A percentile compares a stretch with the other conserved stretches of the same genome.
These are phyloP conservation scores for Entelexis paramagnoliae DNA, from an alignment of 1,139 yeast genomes.

Conservation along the genomic window DNA sequence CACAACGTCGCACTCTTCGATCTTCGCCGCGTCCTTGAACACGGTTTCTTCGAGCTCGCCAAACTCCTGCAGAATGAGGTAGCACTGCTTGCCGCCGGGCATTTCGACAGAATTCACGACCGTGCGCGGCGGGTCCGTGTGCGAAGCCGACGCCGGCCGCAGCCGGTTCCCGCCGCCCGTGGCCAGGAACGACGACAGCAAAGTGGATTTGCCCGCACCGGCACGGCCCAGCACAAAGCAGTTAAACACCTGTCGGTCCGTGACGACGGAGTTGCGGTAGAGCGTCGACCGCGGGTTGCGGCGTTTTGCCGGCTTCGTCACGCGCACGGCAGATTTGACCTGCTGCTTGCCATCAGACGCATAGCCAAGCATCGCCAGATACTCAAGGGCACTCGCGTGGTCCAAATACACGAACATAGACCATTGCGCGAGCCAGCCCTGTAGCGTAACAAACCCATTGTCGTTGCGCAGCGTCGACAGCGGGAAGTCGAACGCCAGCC, in stretches of 20 bases:
- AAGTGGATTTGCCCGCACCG: constrained; percentile 71
- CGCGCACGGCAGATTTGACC: constrained; percentile 51
- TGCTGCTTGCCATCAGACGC: constrained; percentile 37
- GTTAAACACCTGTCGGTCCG: constrained; percentile 81
- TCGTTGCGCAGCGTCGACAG: constrained; percentile 80
- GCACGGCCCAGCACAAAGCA: constrained; percentile 82
- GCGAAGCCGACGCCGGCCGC: constrained; percentile 45
- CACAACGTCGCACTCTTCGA: constrained; percentile 81
- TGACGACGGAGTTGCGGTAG: constrained; percentile 53
- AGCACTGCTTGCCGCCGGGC: constrained; percentile 91
- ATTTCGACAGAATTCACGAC: constrained; percentile 92
- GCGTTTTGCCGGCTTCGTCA: constrained; percentile 70
- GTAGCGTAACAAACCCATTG: constrained; percentile 77
- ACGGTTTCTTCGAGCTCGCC: constrained; percentile 83
- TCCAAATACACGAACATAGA: constrained; percentile 86
- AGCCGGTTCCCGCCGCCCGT: constrained; percentile 46
- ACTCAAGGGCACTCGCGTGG: constrained; percentile 72
- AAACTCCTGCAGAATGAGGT: constrained; percentile 75
- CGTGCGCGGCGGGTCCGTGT: constrained; percentile 33
- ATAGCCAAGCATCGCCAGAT: constrained; percentile 80
- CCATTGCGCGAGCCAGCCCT: constrained; percentile 99
- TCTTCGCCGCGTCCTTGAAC: constrained; percentile 54
- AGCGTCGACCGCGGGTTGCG: constrained; percentile 41
- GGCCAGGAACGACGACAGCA: constrained; percentile 62
- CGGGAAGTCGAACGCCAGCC: constrained; percentile 83